Base-by-base conservation (phyloP, 2,329 filamentous ascomycete genomes). In the Zasmidium cellare region DNA sequence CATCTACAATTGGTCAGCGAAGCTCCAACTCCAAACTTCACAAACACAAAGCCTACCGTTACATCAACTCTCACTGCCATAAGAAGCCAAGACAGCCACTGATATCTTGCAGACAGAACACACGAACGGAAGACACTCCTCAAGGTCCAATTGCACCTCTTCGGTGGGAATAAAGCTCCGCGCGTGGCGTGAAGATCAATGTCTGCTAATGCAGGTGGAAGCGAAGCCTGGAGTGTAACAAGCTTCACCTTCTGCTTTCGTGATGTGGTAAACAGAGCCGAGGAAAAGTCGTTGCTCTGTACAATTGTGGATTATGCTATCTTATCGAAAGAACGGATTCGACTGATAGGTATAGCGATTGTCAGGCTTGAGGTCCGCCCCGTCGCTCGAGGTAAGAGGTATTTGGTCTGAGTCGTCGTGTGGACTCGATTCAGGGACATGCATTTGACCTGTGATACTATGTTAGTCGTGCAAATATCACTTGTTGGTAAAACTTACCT, bases 401-500 rank as follows among this genome's bases (percentile, higher is more conserved):
- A 63, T 56, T 46, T 63, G 56, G 31, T 65, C 60, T 9, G 57
- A 53, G 47, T 65, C 58, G 12, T 35, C 59, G 25, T 53, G 46
- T 14, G 57, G 52, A 44, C 58, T 55, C 11, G 53, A 53, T 7
- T 59, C 58, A 12, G 63, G 61, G 5, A 67, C 61, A 35, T 60
- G 54, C 51, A 64, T 57, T 53, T 67, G 55, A n/a, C 65, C 64
- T 66, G 58, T 16, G 16, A 16, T 28, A 6, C 6, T 7, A 23
- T 46, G 47, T 48, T 38, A 55, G 51, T 35, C 20, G n/a, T n/a
- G n/a, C n/a, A 19, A 46, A n/a, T 3, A 28, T 20, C 20, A 20
- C n/a, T 6, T n/a, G n/a, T 11, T 16, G 22, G 5, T n/a, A 1
- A 3, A n/a, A 45, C 67, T 80, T 78, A 61, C 83, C 82, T 61